phyloP scores from a whole-genome alignment of 257 asterid species.

The Buddleja alternifolia region DNA sequence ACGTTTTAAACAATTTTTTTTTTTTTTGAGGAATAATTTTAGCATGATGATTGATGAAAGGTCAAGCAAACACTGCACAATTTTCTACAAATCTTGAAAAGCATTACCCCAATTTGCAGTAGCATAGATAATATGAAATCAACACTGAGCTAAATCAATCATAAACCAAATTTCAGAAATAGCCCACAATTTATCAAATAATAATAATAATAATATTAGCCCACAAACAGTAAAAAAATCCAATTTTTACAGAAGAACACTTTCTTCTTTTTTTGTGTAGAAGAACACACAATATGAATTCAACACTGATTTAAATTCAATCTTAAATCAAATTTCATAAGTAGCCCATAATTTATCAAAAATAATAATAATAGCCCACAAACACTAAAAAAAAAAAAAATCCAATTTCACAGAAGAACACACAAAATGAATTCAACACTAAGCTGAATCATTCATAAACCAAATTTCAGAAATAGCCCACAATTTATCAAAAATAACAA shows the following conservation, averaged over 20 bases:
- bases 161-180: neutral
- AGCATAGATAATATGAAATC: neutral
- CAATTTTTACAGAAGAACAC: constrained; percentile 17
- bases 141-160: no score
- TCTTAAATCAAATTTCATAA: neutral
- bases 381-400: neutral
- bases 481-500: neutral
- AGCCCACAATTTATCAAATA: neutral
- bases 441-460: no score
- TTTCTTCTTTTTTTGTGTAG: no score
- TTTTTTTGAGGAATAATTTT: neutral
- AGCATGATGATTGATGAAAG: no score
- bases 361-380: neutral
- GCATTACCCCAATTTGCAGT: constrained; percentile 12
- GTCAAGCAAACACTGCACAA: no score
- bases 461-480: neutral
- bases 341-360: neutral
- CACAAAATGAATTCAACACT: neutral
- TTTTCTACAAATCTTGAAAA: no score
- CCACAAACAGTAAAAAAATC: neutral
- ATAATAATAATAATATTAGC: neutral
- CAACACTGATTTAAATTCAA: no score
- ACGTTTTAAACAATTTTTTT: neutral
- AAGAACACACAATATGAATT: neutral
- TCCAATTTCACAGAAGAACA: constrained; percentile 15